These are phyloP conservation scores for Chlamydomonas applanata DNA, from an alignment of 139 green algal genomes.

Conservation along the genomic window DNA sequence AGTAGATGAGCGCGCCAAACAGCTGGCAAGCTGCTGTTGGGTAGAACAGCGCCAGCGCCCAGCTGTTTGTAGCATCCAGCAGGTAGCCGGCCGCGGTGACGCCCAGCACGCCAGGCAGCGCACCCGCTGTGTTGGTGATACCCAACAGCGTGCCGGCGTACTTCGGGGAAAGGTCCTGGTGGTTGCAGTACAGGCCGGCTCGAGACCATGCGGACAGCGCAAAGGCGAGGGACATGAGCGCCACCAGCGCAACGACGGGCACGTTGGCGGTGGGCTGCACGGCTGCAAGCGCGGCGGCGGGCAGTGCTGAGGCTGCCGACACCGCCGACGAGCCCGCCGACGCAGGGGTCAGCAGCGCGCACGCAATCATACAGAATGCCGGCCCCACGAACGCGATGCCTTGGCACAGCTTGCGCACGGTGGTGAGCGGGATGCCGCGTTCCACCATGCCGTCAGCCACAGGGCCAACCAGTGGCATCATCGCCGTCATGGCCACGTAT, in stretches of 20 bases:
- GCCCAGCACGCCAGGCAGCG: slow-evolving; percentile 90
- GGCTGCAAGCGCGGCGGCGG: slow-evolving; percentile 1
- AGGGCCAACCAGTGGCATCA: slow-evolving; percentile 78
- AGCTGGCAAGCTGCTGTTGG: slow-evolving; percentile 77
- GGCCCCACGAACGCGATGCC: slow-evolving; percentile 87
- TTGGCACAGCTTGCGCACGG: slow-evolving; percentile 88
- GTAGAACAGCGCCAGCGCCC: slow-evolving; percentile 82
- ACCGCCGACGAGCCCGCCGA: not conserved
- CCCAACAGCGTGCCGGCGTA: slow-evolving; percentile 88
- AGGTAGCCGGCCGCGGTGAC: slow-evolving; percentile 71
- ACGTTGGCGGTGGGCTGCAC: slow-evolving; percentile 24
- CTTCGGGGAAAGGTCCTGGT: slow-evolving; percentile 90
- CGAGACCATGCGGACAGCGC: slow-evolving; percentile 79
- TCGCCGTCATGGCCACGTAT: slow-evolving; percentile 86
- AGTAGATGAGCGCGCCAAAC: slow-evolving; percentile 81
- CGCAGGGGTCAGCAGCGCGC: slow-evolving; percentile 42
- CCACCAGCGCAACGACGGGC: slow-evolving; percentile 43
- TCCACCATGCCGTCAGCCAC: slow-evolving; percentile 79
- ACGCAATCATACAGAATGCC: slow-evolving; percentile 75
- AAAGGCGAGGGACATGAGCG: slow-evolving; percentile 72
- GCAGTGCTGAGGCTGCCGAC: too few species aligned
- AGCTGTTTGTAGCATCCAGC: slow-evolving; percentile 75
- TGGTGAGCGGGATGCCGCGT: slow-evolving; percentile 60
- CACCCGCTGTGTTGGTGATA: slow-evolving; percentile 91
- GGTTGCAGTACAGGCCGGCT: slow-evolving; percentile 95